Evolutionary conservation across 495 filamentous ascomycete genomes (phyloP).

Genomic region (Haplographium delicatum): DNA sequence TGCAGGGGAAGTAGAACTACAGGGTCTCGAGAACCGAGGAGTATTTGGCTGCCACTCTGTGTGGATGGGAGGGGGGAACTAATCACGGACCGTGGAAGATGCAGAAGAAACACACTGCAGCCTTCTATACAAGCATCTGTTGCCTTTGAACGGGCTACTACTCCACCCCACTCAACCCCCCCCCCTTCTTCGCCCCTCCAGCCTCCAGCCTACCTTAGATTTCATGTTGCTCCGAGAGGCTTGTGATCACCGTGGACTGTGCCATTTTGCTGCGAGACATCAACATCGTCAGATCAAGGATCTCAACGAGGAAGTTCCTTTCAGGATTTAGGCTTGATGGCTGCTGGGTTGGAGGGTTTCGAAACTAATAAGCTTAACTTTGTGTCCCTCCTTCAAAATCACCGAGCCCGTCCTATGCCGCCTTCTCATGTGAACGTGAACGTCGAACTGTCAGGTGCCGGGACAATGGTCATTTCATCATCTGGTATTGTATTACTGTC

Average conservation of each 20-base stretch:
- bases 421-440: not conserved
- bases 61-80: too few species aligned
- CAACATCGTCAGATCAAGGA: conserved; percentile 6
- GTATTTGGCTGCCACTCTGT: too few species aligned
- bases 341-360: not conserved
- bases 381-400: conserved; percentile 6
- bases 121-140: conserved; percentile 20
- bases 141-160: not conserved
- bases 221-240: not conserved
- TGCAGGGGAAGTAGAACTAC: not conserved
- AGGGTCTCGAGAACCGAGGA: conserved; percentile 1
- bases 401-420: conserved; percentile 15
- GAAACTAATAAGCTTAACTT: conserved; percentile 10
- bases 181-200: not conserved
- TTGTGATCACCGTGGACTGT: not conserved
- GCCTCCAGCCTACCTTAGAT: not conserved
- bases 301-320: conserved; percentile 6
- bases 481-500: too few species aligned
- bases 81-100: conserved; percentile 17
- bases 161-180: not conserved
- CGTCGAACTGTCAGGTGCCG: not conserved
- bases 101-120: conserved; percentile 21
- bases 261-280: conserved; percentile 3
- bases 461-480: too few species aligned
- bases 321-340: conserved; percentile 7